Conservation (phyloP, 2,329 filamentous ascomycete species). For the Chaetomium olivaceum region DNA sequence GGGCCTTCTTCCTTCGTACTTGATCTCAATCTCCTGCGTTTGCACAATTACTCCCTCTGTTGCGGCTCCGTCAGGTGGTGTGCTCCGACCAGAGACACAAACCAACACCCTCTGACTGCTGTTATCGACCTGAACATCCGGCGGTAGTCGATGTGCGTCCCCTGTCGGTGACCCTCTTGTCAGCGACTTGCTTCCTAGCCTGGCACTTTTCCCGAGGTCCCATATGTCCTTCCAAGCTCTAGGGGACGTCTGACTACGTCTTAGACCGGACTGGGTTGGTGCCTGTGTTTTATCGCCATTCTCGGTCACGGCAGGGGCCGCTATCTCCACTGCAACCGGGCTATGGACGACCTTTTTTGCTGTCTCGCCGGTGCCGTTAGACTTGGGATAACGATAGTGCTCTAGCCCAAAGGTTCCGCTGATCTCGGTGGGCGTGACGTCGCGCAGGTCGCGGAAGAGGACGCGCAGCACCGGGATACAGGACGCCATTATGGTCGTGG, state of each 20-base stretch:
- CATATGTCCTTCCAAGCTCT: neutral
- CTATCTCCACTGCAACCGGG: neutral
- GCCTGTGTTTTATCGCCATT: neutral
- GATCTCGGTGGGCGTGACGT: neutral
- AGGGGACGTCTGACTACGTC: neutral
- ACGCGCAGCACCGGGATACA: slow-evolving; percentile 29
- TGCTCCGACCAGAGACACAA: neutral
- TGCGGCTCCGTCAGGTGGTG: too few species aligned
- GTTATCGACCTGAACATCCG: neutral
- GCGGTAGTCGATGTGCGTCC: neutral
- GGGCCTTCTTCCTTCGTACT: slow-evolving; percentile 10
- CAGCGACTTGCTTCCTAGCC: neutral
- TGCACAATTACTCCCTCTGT: slow-evolving; percentile 14
- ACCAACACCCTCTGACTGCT: slow-evolving; percentile 7
- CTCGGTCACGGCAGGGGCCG: neutral
- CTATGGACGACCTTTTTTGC: neutral
- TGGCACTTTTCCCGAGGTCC: neutral
- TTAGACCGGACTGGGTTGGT: neutral
- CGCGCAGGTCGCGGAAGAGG: slow-evolving; percentile 16
- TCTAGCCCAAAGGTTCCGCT: neutral
- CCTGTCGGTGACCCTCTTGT: neutral
- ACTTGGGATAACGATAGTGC: neutral
- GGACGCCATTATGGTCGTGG: slow-evolving; percentile 30
- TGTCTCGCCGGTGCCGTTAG: neutral
- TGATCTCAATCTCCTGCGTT: slow-evolving; percentile 16